Percentiles rank a stretch among this genome's conserved stretches.
phyloP scores from a whole-genome alignment of 2,329 filamentous ascomycete genomes.

The Chrysoporthe puriensis region DNA sequence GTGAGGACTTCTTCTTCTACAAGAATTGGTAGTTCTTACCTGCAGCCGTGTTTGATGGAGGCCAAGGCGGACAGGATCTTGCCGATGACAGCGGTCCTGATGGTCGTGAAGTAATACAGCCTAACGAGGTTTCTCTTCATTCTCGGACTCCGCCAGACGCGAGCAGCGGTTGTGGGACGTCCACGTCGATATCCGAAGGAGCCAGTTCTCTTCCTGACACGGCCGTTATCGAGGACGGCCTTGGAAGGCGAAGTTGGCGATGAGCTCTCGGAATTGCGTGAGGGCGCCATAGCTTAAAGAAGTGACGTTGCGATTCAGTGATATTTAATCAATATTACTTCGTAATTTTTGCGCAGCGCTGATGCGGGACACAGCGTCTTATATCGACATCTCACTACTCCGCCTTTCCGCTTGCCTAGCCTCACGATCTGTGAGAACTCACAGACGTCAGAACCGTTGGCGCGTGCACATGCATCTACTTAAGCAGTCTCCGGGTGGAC shows the following conservation, averaged over 20 bases:
- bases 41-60: conserved; percentile 4
- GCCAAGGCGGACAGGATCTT: conserved; percentile 8
- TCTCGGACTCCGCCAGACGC: conserved; percentile 6
- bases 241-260: not conserved
- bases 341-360: not conserved
- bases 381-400: not conserved
- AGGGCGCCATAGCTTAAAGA: not conserved
- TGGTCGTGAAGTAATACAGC: conserved; percentile 8
- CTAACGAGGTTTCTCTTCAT: conserved; percentile 12
- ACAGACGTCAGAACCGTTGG: not conserved
- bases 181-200: conserved; percentile 5
- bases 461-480: not conserved
- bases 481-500: not conserved
- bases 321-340: not conserved
- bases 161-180: conserved; percentile 3
- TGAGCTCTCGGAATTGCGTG: conserved; percentile 3
- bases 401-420: not conserved
- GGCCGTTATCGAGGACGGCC: not conserved
- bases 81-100: conserved; percentile 1
- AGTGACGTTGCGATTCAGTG: not conserved
- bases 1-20: not conserved
- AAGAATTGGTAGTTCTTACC: not conserved
- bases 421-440: not conserved
- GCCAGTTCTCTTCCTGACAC: conserved; percentile 10
- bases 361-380: not conserved